Evolutionary conservation across 257 asterid genomes (phyloP).

Genomic region (Solanum piurae): DNA sequence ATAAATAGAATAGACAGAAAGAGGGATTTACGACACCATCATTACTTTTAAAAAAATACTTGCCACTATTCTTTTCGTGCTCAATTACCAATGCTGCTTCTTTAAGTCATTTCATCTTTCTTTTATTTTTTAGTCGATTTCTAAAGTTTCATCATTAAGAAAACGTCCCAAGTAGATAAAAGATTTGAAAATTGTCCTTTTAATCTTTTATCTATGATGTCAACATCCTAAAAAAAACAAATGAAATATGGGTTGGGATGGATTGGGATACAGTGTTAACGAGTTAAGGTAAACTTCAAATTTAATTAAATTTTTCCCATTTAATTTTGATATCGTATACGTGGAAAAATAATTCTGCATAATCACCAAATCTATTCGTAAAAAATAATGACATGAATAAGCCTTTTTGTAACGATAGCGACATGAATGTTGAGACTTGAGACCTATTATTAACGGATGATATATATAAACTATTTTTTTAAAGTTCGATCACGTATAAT

Average conservation of each 20-base stretch:
- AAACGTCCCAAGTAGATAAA: not conserved
- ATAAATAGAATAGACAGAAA: not conserved
- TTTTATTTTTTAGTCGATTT: not conserved
- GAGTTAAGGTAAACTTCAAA: not conserved
- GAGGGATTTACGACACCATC: not conserved
- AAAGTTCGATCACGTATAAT: not conserved
- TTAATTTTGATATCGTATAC: accelerated
- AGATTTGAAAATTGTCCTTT: not conserved
- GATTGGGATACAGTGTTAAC: not conserved
- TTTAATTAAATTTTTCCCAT: no score
- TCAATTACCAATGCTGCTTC: slow-evolving; percentile 11
- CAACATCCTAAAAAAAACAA: not conserved
- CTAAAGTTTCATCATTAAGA: not conserved
- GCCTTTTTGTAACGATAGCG: not conserved
- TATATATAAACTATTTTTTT: no score
- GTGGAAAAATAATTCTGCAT: no score
- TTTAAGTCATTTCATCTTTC: not conserved
- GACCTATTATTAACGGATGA: no score
- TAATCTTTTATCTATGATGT: not conserved
- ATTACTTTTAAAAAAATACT: not conserved
- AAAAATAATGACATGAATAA: no score
- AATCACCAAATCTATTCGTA: no score
- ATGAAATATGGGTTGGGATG: not conserved
- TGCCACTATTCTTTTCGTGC: not conserved
- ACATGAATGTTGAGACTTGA: not conserved